phyloP scores from a whole-genome alignment of 441 rosid species.

The Erodium trifolium region DNA sequence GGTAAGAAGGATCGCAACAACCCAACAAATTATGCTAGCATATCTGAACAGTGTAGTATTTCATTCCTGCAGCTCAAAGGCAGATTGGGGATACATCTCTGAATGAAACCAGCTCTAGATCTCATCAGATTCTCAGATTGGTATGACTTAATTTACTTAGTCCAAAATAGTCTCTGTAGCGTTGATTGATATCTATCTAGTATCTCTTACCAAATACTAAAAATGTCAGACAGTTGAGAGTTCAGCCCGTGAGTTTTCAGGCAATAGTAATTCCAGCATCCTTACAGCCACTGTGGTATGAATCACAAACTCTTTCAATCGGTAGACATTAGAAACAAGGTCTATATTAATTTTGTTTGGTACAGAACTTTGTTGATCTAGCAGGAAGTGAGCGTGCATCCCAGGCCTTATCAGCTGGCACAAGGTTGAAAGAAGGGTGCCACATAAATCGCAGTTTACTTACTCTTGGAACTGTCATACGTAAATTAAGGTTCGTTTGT shows the following conservation, averaged over 20 bases:
- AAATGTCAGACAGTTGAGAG: slow-evolving; percentile 71
- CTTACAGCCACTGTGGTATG: slow-evolving; percentile 79
- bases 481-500: slow-evolving; percentile 71
- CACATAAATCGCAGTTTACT: slow-evolving; percentile 89
- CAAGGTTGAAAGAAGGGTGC: slow-evolving; percentile 90
- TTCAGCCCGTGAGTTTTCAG: slow-evolving; percentile 53
- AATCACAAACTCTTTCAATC: neutral
- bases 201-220: neutral
- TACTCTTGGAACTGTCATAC: slow-evolving; percentile 84
- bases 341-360: slow-evolving; percentile 19
- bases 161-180: neutral
- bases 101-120: slow-evolving; percentile 89
- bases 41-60: slow-evolving; percentile 13
- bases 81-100: slow-evolving; percentile 88
- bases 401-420: slow-evolving; percentile 72
- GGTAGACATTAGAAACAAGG: neutral
- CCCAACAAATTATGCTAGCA: slow-evolving; percentile 14
- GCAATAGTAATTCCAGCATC: slow-evolving; percentile 58
- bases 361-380: slow-evolving; percentile 82
- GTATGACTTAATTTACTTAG: slow-evolving; percentile 29
- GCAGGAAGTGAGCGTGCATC: slow-evolving; percentile 99
- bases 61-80: slow-evolving; percentile 69
- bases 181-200: neutral
- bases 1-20: slow-evolving; percentile 29
- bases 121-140: slow-evolving; percentile 92